These are phyloP conservation scores for Torulaspora franciscae DNA, from an alignment of 805 yeast genomes.

Conservation along the genomic window DNA sequence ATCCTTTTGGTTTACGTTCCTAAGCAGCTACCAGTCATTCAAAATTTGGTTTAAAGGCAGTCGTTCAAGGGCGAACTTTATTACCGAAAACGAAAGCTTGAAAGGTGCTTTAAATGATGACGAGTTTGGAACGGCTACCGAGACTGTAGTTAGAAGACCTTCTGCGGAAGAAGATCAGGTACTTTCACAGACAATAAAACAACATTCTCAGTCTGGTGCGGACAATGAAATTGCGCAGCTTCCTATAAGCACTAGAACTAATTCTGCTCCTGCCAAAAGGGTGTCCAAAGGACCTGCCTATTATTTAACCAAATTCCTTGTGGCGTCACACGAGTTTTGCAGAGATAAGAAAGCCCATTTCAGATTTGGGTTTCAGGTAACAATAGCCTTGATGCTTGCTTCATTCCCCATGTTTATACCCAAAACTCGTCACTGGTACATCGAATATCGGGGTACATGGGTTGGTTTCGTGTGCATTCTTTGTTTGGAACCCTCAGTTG, in stretches of 20 bases:
- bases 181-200: conserved; percentile 21
- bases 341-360: conserved; percentile 35
- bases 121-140: conserved; percentile 6
- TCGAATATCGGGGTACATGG: conserved; percentile 47
- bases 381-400: conserved; percentile 42
- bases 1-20: conserved; percentile 42
- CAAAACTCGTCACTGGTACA: conserved; percentile 45
- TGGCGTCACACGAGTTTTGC: conserved; percentile 20
- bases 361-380: conserved; percentile 44
- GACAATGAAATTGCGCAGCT: conserved; percentile 1
- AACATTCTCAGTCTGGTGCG: neutral
- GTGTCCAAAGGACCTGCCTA: neutral
- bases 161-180: conserved; percentile 27
- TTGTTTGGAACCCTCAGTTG: conserved; percentile 48
- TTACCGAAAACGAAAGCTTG: conserved; percentile 38
- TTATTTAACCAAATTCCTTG: conserved; percentile 4
- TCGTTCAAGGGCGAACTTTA: conserved; percentile 6
- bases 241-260: conserved; percentile 12
- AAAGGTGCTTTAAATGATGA: conserved; percentile 28
- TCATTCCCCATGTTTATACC: conserved; percentile 51
- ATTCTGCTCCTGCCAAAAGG: neutral
- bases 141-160: conserved; percentile 25
- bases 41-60: conserved; percentile 37
- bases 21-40: conserved; percentile 35
- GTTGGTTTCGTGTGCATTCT: conserved; percentile 49